Percentiles rank a stretch among this genome's conserved stretches.
These are phyloP conservation scores for Peterozyma xylosa DNA, from an alignment of 805 yeast species.

Conservation along the genomic window DNA sequence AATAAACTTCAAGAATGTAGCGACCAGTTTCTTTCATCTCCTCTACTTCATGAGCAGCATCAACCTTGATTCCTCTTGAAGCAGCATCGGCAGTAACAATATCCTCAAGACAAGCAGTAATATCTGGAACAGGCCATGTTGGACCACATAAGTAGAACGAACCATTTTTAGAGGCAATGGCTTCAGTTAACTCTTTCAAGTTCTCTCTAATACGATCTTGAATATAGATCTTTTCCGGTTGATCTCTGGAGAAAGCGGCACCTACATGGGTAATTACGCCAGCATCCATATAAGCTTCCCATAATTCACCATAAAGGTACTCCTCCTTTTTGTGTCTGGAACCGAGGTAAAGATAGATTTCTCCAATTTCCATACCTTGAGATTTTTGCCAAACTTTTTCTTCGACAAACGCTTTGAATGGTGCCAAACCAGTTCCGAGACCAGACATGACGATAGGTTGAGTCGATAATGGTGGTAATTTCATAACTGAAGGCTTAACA, in stretches of 20 bases:
- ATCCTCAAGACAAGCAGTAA: conserved; percentile 82
- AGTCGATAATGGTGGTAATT: conserved; percentile 77
- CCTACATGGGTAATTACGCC: conserved; percentile 91
- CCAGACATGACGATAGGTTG: conserved; percentile 97
- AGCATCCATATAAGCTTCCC: conserved; percentile 94
- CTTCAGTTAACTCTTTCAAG: conserved; percentile 64
- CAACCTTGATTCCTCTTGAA: conserved; percentile 57
- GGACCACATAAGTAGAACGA: conserved; percentile 97
- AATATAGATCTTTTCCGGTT: conserved; percentile 87
- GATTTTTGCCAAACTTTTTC: conserved; percentile 90
- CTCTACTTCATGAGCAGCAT: conserved; percentile 76
- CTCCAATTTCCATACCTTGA: conserved; percentile 87
- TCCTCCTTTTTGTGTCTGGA: conserved; percentile 95
- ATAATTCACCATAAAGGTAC: conserved; percentile 90
- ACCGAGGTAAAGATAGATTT: conserved; percentile 80
- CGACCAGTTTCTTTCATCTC: conserved; percentile 90
- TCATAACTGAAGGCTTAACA: conserved; percentile 96
- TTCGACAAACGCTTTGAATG: conserved; percentile 95
- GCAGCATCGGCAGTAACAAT: conserved; percentile 68
- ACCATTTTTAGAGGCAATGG: conserved; percentile 73
- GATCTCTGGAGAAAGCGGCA: conserved; percentile 98
- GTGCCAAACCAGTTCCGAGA: conserved; percentile 95
- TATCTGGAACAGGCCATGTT: conserved; percentile 98
- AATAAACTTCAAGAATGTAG: conserved; percentile 90
- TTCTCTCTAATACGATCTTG: conserved; percentile 87